phyloP scores from a whole-genome alignment of 1,139 yeast genomes.

The Blastobotrys petasosporus region DNA sequence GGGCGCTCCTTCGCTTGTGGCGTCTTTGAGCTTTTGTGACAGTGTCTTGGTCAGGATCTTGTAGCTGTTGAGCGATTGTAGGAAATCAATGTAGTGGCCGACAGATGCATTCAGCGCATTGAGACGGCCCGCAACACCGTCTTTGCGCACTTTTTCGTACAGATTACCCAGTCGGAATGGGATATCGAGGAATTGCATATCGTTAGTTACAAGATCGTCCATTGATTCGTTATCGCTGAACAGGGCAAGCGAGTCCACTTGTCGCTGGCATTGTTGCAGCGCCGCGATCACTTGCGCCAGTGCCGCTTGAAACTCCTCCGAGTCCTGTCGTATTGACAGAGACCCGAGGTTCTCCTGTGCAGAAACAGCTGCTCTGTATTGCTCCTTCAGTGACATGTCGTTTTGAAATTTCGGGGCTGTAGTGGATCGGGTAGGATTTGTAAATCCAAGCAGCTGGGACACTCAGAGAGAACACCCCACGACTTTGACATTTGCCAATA shows the following conservation, averaged over 20 bases:
- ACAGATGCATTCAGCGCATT: constrained; percentile 20
- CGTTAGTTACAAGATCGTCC: constrained; percentile 50
- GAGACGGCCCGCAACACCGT: constrained; percentile 15
- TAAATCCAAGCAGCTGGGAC: neutral
- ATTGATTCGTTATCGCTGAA: constrained; percentile 56
- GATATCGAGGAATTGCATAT: constrained; percentile 48
- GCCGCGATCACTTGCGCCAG: constrained; percentile 17
- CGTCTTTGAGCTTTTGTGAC: constrained; percentile 15
- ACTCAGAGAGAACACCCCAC: neutral
- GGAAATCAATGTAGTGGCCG: constrained; percentile 22
- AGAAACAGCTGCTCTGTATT: constrained; percentile 15
- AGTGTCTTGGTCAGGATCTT: constrained; percentile 19
- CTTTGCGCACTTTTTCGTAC: constrained; percentile 23
- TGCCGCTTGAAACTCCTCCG: constrained; percentile 20
- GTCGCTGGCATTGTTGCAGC: constrained; percentile 19
- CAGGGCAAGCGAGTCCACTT: constrained; percentile 36
- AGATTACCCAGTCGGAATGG: constrained; percentile 44
- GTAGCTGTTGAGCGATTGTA: constrained; percentile 24
- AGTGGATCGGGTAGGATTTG: neutral
- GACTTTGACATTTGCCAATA: neutral
- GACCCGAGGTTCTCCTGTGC: constrained; percentile 11
- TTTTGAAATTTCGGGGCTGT: neutral
- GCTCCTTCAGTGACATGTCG: constrained; percentile 17
- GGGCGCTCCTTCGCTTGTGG: constrained; percentile 9
- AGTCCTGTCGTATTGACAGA: constrained; percentile 11